Evolutionary conservation across 257 asterid species (phyloP).

Genomic region (Thymus quinquecostatus): DNA sequence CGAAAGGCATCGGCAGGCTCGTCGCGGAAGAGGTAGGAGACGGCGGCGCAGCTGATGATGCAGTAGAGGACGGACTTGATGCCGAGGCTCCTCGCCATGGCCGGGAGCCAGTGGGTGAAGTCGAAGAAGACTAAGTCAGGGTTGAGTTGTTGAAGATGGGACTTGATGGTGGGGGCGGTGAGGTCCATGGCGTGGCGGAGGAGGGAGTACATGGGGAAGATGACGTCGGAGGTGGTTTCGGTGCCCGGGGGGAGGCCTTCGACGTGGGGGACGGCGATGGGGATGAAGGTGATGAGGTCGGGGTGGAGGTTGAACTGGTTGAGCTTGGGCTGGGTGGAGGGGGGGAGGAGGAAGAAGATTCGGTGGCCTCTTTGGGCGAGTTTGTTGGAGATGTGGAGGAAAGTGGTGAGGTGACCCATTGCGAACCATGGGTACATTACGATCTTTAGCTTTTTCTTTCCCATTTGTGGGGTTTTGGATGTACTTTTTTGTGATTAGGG

Average conservation of each 20-base stretch:
- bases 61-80: slow-evolving; percentile 47
- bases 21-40: slow-evolving; percentile 43
- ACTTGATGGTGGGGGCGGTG: slow-evolving; percentile 38
- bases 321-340: slow-evolving; percentile 27
- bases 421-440: slow-evolving; percentile 74
- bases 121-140: slow-evolving; percentile 60
- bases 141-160: slow-evolving; percentile 26
- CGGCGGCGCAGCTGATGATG: slow-evolving; percentile 38
- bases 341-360: slow-evolving; percentile 46
- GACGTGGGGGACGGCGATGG: slow-evolving; percentile 48
- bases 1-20: slow-evolving; percentile 26
- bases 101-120: slow-evolving; percentile 53
- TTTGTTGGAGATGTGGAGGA: slow-evolving; percentile 48
- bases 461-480: neutral
- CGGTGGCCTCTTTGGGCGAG: slow-evolving; percentile 56
- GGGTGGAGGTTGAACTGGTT: slow-evolving; percentile 42
- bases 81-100: slow-evolving; percentile 36
- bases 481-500: too few relatives aligned
- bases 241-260: slow-evolving; percentile 53
- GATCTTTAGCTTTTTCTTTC: slow-evolving; percentile 3
- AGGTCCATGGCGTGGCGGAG: slow-evolving; percentile 55
- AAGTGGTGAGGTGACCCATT: slow-evolving; percentile 56
- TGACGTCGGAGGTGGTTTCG: slow-evolving; percentile 56
- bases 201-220: slow-evolving; percentile 28
- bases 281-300: slow-evolving; percentile 40